Conservation (phyloP, 257 asterid genomes). For the Solanum medicagineum region DNA sequence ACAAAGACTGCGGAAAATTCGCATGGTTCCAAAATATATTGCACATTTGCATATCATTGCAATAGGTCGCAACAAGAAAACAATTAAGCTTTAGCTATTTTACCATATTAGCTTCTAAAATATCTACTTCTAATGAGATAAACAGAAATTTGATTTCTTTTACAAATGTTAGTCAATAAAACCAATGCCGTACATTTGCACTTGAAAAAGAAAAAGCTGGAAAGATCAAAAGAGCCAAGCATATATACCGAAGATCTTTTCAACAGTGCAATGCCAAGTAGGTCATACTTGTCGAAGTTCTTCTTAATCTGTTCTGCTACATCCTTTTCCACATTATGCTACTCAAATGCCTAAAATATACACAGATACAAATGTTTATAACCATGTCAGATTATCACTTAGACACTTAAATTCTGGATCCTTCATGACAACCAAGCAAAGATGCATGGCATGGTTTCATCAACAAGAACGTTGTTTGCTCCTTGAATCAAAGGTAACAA, state of each 20-base stretch:
- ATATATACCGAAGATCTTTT: constrained; percentile 78
- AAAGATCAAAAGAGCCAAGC: background rate
- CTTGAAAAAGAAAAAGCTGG: background rate
- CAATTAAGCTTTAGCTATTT: background rate
- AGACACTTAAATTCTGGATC: background rate
- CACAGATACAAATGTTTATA: background rate
- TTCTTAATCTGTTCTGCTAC: constrained; percentile 91
- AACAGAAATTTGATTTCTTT: background rate
- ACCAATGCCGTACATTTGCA: background rate
- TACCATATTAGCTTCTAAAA: background rate
- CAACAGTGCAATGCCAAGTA: constrained; percentile 98
- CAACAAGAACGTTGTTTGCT: too few species aligned
- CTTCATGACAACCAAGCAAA: background rate
- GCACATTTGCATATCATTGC: background rate
- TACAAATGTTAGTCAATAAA: background rate
- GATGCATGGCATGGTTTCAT: background rate
- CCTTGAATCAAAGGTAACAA: background rate
- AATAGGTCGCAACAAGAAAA: background rate
- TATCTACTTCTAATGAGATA: background rate
- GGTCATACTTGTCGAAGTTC: constrained; percentile 86
- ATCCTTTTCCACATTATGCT: constrained; percentile 77
- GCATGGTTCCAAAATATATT: background rate
- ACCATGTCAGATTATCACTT: background rate
- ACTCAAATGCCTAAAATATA: constrained; percentile 64
- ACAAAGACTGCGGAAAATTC: background rate